Evolutionary conservation across 2,329 filamentous ascomycete species (phyloP), one percentile per base, ranked within the genome.

Genomic region (Stachybotrys echinatus): DNA sequence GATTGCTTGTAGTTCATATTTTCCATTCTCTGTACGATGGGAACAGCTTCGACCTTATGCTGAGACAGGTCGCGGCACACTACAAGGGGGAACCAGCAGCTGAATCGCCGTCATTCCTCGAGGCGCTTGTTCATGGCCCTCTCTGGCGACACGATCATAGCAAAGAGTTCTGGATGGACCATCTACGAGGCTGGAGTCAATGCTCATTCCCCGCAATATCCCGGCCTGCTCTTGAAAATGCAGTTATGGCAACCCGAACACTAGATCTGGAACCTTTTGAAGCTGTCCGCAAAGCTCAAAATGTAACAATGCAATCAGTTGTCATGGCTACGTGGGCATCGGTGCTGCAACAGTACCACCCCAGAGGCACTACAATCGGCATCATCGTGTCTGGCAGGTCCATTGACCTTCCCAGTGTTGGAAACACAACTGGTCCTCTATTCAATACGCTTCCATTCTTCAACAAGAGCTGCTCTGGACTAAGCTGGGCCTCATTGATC

Each of bases 1-100:
- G 59, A 6, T 54, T 74, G 0, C 66, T 95, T 27, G 67, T 75
- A 3, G 59, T 95, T 3, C 79, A 87, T 43, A 84, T 95, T 1
- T 95, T 96, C 67, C 92, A 96, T 63, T 90, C 81, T 0, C 66
- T 96, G 0, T 96, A 96, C 58, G 92, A 96, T 65, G 92, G 90
- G 2, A 86, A 80, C 55, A 92, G 90, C 53, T 77, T 95, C 38
- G 75, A 79, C 2, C 65, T 89, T 21, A 75, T 95, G 38, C 74
- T 95, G 19, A 63, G 78, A 3, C 68, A 75, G 19, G 73, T 95
- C 61, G 17, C 60, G 23, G 40, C 46, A 8, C 43, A 57, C 7
- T 65, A 65, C 40, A 14, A 34, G 3, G 48, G 47, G 3, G 21
- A 58, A 43, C 7, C 58, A 51, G 37, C 57, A 3, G 1, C 61